Percentiles rank a stretch among this genome's conserved stretches.
Evolutionary conservation across 768 basidiomycete genomes (phyloP).

Genomic region (Hemileccinum impolitum): DNA sequence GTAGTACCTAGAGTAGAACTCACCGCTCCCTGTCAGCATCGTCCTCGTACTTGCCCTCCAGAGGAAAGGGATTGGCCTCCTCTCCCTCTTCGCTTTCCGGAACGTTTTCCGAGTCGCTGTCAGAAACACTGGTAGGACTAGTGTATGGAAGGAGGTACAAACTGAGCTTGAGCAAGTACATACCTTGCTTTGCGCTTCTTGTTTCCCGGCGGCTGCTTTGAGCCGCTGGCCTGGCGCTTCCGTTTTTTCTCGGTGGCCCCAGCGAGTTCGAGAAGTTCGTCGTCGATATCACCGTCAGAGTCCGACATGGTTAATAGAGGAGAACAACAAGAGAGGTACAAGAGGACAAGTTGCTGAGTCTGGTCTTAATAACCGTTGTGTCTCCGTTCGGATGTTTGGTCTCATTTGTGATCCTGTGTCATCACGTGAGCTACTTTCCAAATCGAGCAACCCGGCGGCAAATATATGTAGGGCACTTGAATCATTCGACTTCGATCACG

Average conservation of each 20-base stretch:
- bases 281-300: slow-evolving; percentile 51
- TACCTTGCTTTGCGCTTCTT: slow-evolving; percentile 77
- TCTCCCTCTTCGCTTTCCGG: slow-evolving; percentile 64
- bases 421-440: slow-evolving; percentile 13
- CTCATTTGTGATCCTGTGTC: slow-evolving; percentile 13
- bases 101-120: slow-evolving; percentile 47
- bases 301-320: slow-evolving; percentile 40
- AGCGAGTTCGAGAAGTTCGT: slow-evolving; percentile 80
- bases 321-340: background rate
- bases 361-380: background rate
- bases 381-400: slow-evolving; percentile 14
- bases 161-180: slow-evolving; percentile 27
- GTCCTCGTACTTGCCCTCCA: slow-evolving; percentile 89
- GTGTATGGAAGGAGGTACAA: background rate
- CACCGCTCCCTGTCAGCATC: slow-evolving; percentile 81
- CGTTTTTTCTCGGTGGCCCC: slow-evolving; percentile 68
- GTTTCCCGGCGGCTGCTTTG: slow-evolving; percentile 41
- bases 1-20: slow-evolving; percentile 35
- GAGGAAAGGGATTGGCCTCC: slow-evolving; percentile 70
- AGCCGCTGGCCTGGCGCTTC: slow-evolving; percentile 48
- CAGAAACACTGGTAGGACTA: slow-evolving; percentile 33
- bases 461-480: background rate
- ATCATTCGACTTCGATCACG: background rate
- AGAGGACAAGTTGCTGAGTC: slow-evolving; percentile 1
- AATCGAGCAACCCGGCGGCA: slow-evolving; percentile 9